Base-by-base conservation (phyloP, 129 eudicot species). In the Flaveria robusta region DNA sequence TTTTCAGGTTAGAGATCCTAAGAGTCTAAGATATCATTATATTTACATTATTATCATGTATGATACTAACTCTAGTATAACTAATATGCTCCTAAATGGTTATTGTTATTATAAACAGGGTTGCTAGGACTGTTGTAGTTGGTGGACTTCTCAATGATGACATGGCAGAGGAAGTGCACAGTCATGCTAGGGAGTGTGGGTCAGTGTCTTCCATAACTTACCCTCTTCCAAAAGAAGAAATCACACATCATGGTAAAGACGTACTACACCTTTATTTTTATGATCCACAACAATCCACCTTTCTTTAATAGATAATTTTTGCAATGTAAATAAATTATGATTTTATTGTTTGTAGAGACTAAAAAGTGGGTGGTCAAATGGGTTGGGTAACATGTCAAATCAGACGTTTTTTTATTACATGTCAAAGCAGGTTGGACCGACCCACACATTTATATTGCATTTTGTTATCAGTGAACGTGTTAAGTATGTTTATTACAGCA, bases 211-310 rank as follows among this genome's bases (percentile, higher is more conserved):
- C 99, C 49, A 78, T 89, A 66, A 91, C 89, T 51, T 95, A 91
- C 83, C 99, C 97, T 71, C 95, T 95, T 86, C 88, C 99, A 41
- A 81, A 81, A 81, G 92, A 85, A 78, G 97, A 95, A 72, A 85
- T 89, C 29, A 52, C 86, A 27, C 83, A 83, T 71, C 97, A 87
- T 71, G 96, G 99, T 95, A 86, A 83, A 41, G 1, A 49, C 47
- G 75, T 52, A 29, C 56, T 9, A 1, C 45, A 9, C 11, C 42
- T 34, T 74, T 62, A 50, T 74, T 4, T 12, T 72, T 37, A 34
- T 54, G 39, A 72, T 34, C 22, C 20, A 72, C 66, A 39, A 9
- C 71, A 66, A 18, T 18, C 50, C 15, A 37, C 68, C 43, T 63
- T 7, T 29, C 26, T 60, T 14, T 5, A 60, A 60, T n/a, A 10